phyloP scores from a whole-genome alignment of 768 basidiomycete species.

The Termitomyces heimii region DNA sequence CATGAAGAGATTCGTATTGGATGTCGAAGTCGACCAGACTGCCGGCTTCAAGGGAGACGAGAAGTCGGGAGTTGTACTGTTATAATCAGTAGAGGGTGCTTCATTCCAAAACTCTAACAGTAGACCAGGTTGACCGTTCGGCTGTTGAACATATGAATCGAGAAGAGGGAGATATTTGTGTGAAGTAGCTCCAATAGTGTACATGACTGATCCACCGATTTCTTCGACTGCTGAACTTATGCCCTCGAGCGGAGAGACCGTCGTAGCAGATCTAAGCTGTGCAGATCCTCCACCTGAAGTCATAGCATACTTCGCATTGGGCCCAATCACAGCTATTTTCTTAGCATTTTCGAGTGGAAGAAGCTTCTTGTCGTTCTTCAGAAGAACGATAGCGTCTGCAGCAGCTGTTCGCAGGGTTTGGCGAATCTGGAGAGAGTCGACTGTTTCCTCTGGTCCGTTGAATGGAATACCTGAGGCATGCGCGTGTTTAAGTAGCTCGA shows the following conservation, averaged over 20 bases:
- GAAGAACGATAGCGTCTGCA: conserved; percentile 48
- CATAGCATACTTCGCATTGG: conserved; percentile 48
- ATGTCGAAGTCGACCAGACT: conserved; percentile 34
- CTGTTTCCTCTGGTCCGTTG: conserved; percentile 37
- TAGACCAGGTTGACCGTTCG: conserved; percentile 31
- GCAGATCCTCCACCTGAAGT: conserved; percentile 61
- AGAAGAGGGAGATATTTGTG: conserved; percentile 47
- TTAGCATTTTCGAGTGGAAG: conserved; percentile 38
- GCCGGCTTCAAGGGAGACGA: conserved; percentile 14
- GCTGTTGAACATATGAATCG: conserved; percentile 36
- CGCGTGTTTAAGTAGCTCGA: conserved; percentile 41
- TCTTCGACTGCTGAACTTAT: conserved; percentile 36
- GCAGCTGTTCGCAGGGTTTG: conserved; percentile 44
- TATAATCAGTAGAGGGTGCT: conserved; percentile 30
- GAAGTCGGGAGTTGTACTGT: conserved; percentile 21
- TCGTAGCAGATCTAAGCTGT: conserved; percentile 41
- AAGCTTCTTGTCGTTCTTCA: conserved; percentile 51
- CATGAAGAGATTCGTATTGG: conserved; percentile 28
- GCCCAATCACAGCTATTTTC: conserved; percentile 57
- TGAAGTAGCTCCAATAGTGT: conserved; percentile 34
- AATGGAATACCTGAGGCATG: conserved; percentile 50
- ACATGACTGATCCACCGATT: conserved; percentile 40
- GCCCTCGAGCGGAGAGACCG: conserved; percentile 53
- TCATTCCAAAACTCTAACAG: conserved; percentile 42
- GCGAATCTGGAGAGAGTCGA: conserved; percentile 42